Evolutionary conservation across 495 filamentous ascomycete genomes (phyloP).

Genomic region (Emericellopsis terricola): DNA sequence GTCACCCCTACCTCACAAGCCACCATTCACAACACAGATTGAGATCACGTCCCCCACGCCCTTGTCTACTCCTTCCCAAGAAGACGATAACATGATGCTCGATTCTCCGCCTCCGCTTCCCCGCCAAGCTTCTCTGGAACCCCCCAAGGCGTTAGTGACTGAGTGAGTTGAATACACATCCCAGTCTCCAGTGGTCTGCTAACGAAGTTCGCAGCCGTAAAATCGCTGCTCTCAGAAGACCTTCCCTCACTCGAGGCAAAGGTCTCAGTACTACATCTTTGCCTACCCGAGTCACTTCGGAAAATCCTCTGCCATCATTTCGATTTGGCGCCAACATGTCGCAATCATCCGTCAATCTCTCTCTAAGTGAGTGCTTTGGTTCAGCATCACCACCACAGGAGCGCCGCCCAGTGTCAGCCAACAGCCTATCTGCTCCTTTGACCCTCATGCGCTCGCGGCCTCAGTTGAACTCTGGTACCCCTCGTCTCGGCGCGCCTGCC

Average conservation of each 20-base stretch:
- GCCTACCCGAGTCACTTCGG: slow-evolving; percentile 24
- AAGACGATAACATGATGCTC: slow-evolving; percentile 22
- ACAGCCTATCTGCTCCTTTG: slow-evolving; percentile 31
- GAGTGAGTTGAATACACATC: slow-evolving; percentile 24
- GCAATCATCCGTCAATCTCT: slow-evolving; percentile 40
- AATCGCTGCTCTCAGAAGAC: slow-evolving; percentile 38
- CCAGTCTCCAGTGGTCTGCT: neutral
- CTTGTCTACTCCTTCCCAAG: slow-evolving; percentile 16
- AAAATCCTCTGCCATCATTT: slow-evolving; percentile 53
- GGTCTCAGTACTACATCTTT: slow-evolving; percentile 34
- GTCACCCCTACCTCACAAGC: slow-evolving; percentile 85
- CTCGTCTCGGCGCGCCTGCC: slow-evolving; percentile 48
- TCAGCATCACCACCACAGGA: slow-evolving; percentile 58
- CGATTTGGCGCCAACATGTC: slow-evolving; percentile 48
- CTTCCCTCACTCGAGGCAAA: slow-evolving; percentile 42
- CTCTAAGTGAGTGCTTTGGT: slow-evolving; percentile 59
- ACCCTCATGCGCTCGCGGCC: slow-evolving; percentile 41
- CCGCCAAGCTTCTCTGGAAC: slow-evolving; percentile 35
- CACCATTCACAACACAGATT: slow-evolving; percentile 42
- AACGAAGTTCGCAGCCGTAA: slow-evolving; percentile 27
- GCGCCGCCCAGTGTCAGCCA: slow-evolving; percentile 34
- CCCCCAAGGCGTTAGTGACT: slow-evolving; percentile 21
- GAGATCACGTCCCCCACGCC: slow-evolving; percentile 53
- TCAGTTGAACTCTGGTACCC: slow-evolving; percentile 25
- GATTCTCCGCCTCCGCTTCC: slow-evolving; percentile 27